Evolutionary conservation across 2,329 filamentous ascomycete genomes (phyloP), one percentile per base, ranked within the genome.

Genomic region (Penicillium sp.): DNA sequence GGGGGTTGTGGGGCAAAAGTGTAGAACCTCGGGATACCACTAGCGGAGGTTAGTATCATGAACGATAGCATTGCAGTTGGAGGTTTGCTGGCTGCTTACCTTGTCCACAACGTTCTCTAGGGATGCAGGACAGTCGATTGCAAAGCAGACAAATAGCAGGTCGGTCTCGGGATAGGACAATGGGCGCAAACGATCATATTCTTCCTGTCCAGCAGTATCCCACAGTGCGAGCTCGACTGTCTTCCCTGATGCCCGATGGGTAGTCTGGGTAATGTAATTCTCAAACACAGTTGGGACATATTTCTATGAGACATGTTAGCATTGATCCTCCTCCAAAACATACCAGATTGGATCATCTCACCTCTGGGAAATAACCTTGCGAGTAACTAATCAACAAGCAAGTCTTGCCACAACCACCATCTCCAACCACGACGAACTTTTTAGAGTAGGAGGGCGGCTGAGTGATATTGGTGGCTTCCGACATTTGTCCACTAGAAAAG

Each of bases 11-110:
- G 95, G 95, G 81, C 95, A 98, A 84, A 99, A 99, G 81, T 99
- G 95, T 59, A 98, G 88, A 72, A 99, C 95, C 83, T 99, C 95
- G 63, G 95, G 95, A 75, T 97, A 99, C 95, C 95, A 99, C 95
- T 98, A 56, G n/a, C 30, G 26, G 40, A 28, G 8, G 22, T 38
- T 19, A 40, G 15, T 28, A 28, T 38, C 22, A 54, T 33, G 24
- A 22, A 38, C 17, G 19, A 44, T 44, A 8, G 13, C n/a, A 30
- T 19, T 13, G 19, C 17, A 8, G n/a, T 9, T 22, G 10, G 9
- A 8, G 17, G 22, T 2, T 26, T 53, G 0, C 15, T 53, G 17
- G 42, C 35, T 19, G 51, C 83, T 65, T 82, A 97, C 95, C 90
- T 99, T 99, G 83, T 99, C 95, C 83, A 98, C 90, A 62, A 99